Conservation (phyloP, 495 filamentous ascomycete species). For the Elaphomyces granulatus region DNA sequence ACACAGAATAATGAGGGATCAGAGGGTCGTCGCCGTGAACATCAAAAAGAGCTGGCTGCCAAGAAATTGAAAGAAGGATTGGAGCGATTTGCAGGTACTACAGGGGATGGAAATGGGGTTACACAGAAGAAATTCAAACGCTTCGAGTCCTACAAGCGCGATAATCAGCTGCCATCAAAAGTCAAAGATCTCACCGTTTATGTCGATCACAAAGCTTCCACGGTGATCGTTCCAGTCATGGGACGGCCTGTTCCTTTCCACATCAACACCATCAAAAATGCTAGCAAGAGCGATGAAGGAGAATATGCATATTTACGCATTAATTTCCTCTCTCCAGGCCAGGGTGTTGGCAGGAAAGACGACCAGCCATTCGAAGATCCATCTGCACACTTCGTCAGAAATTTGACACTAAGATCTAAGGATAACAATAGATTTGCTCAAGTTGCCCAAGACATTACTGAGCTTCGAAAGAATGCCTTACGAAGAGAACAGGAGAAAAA, state of each 20-base stretch:
- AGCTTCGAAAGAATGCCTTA: constrained; percentile 79
- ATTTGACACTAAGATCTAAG: constrained; percentile 82
- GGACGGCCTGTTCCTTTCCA: constrained; percentile 96
- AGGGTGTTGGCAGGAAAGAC: constrained; percentile 95
- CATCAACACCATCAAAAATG: constrained; percentile 98
- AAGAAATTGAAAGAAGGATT: constrained; percentile 86
- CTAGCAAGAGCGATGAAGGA: constrained; percentile 85
- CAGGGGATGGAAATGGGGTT: constrained; percentile 74
- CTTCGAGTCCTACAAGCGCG: constrained; percentile 97
- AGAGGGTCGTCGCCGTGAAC: constrained; percentile 73
- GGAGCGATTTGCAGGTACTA: constrained; percentile 63
- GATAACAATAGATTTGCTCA: constrained; percentile 77
- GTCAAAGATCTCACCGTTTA: constrained; percentile 76
- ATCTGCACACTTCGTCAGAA: constrained; percentile 87
- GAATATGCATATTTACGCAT: constrained; percentile 89
- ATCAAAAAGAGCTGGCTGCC: constrained; percentile 77
- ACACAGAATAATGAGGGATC: constrained; percentile 79
- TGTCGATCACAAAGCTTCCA: constrained; percentile 79
- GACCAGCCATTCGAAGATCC: constrained; percentile 98
- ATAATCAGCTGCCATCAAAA: constrained; percentile 78
- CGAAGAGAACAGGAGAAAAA: constrained; percentile 97
- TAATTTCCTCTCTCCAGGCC: constrained; percentile 93
- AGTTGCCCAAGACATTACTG: constrained; percentile 78
- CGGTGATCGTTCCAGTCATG: constrained; percentile 91
- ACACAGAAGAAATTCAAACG: constrained; percentile 93